Conservation (phyloP, 2,329 filamentous ascomycete genomes). For the Aspergillus sclerotialis region DNA sequence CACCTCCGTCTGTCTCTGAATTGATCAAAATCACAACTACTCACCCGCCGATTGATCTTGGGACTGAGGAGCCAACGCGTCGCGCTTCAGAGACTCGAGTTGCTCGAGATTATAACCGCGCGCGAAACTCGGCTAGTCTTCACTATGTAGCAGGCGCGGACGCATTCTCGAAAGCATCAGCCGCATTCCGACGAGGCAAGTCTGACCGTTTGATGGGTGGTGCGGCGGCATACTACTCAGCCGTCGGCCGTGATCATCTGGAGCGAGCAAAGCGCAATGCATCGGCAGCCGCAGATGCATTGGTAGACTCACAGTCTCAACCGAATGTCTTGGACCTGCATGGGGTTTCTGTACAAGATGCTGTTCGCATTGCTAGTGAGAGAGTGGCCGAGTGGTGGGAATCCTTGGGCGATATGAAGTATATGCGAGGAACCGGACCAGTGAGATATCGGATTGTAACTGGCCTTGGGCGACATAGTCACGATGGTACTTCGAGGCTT, state of each 20-base stretch:
- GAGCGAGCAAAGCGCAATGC: slow-evolving; percentile 51
- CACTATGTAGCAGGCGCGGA: slow-evolving; percentile 42
- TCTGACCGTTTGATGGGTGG: slow-evolving; percentile 69
- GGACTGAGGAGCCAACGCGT: slow-evolving; percentile 15
- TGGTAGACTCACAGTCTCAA: slow-evolving; percentile 63
- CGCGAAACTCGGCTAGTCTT: slow-evolving; percentile 33
- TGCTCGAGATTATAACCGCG: slow-evolving; percentile 16
- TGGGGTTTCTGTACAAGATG: slow-evolving; percentile 73
- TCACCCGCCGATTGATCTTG: slow-evolving; percentile 13
- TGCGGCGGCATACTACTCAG: slow-evolving; percentile 68
- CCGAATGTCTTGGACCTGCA: slow-evolving; percentile 66
- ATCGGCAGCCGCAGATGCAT: slow-evolving; percentile 61
- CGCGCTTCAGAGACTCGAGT: slow-evolving; percentile 4
- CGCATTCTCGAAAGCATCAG: slow-evolving; percentile 52
- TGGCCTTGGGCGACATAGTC: slow-evolving; percentile 71
- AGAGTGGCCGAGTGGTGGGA: slow-evolving; percentile 71
- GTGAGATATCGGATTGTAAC: slow-evolving; percentile 69
- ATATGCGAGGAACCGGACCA: slow-evolving; percentile 40
- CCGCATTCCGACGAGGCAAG: slow-evolving; percentile 54
- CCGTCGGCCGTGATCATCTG: slow-evolving; percentile 60
- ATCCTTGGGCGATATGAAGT: slow-evolving; percentile 57
- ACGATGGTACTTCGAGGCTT: slow-evolving; percentile 66
- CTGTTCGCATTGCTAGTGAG: slow-evolving; percentile 66
- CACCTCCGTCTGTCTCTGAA: slow-evolving; percentile 22
- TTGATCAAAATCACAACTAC: slow-evolving; percentile 38